These are phyloP conservation scores for Artemisia tridentata DNA, from an alignment of 129 eudicot genomes.

Conservation along the genomic window DNA sequence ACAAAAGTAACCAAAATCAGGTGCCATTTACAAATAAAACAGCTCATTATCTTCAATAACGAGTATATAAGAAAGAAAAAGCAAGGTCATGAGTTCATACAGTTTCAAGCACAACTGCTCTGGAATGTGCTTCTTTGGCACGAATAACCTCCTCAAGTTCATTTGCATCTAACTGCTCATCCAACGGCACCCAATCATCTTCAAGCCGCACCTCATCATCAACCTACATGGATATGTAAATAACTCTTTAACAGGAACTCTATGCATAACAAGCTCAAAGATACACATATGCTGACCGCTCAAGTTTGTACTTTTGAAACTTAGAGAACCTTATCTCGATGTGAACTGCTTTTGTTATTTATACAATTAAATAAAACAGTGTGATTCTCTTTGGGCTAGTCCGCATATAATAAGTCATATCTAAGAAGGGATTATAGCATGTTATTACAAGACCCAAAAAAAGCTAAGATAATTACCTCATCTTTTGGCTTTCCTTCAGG, in stretches of 20 bases:
- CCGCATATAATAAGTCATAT: neutral
- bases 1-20: constrained; percentile 6
- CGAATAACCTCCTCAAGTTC: constrained; percentile 88
- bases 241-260: neutral
- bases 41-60: constrained; percentile 3
- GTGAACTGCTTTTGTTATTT: neutral
- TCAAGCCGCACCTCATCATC: constrained; percentile 95
- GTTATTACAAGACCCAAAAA: neutral
- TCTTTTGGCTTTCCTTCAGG: constrained; percentile 98
- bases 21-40: constrained; percentile 10
- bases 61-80: neutral
- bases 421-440: neutral
- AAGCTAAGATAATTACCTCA: constrained; percentile 47
- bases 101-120: constrained; percentile 98
- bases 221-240: constrained; percentile 42
- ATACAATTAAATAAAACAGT: neutral
- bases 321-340: neutral
- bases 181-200: constrained; percentile 99
- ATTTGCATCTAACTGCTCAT: constrained; percentile 59
- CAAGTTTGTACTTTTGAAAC: neutral
- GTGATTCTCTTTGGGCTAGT: neutral
- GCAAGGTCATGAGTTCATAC: constrained; percentile 39
- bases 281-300: neutral
- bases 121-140: constrained; percentile 84
- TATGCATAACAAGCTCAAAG: neutral